phyloP scores from a whole-genome alignment of 768 basidiomycete species.

The Termitomyces sp. region DNA sequence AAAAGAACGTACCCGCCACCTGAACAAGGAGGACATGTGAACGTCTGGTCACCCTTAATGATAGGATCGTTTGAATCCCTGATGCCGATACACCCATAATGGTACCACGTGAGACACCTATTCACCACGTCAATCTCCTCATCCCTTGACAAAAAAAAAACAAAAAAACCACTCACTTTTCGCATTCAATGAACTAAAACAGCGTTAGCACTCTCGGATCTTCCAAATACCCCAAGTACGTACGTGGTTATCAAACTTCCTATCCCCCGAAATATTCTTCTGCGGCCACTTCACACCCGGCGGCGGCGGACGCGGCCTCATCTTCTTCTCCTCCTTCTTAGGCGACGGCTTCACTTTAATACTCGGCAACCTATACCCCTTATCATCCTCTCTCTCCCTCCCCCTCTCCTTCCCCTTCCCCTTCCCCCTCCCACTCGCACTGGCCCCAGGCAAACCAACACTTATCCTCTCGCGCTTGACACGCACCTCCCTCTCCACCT shows the following conservation, averaged over 20 bases:
- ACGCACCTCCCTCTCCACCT: background rate
- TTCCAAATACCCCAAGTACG: background rate
- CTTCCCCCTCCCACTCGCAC: background rate
- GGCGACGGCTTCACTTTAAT: conserved; percentile 8
- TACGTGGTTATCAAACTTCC: conserved; percentile 29
- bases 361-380: background rate
- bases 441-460: background rate
- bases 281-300: conserved; percentile 22
- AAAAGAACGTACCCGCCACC: conserved; percentile 24
- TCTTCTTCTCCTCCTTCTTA: conserved; percentile 4
- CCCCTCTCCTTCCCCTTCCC: conserved; percentile 11
- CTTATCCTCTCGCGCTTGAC: background rate
- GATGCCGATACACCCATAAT: conserved; percentile 49
- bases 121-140: background rate
- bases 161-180: conserved; percentile 11
- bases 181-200: conserved; percentile 6
- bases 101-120: conserved; percentile 47
- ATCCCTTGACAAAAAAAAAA: background rate
- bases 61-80: conserved; percentile 29
- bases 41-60: conserved; percentile 25
- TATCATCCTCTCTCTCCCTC: conserved; percentile 1
- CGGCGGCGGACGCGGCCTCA: conserved; percentile 5
- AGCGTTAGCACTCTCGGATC: conserved; percentile 12
- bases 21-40: conserved; percentile 41
- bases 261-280: conserved; percentile 17